A percentile compares a stretch with the other conserved stretches of the same genome.
These are phyloP conservation scores for Aspergillus brunneoviolaceus DNA, from an alignment of 2,329 filamentous ascomycete genomes.

Conservation along the genomic window DNA sequence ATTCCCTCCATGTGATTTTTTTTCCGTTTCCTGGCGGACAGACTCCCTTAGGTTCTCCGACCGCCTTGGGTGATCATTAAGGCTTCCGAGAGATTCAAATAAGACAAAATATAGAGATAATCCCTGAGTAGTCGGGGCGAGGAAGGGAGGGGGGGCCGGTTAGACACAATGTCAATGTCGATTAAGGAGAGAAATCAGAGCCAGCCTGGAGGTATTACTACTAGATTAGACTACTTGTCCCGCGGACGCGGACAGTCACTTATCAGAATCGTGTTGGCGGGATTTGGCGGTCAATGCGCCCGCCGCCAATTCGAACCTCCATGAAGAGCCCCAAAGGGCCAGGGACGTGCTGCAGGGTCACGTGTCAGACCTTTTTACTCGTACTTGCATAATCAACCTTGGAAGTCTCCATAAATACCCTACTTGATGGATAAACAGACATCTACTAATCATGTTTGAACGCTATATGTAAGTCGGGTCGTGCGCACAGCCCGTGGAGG, in stretches of 20 bases:
- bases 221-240: neutral
- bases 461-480: no score
- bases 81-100: neutral
- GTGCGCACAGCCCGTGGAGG: no score
- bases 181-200: neutral
- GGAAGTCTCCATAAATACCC: no score
- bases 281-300: slow-evolving; percentile 4
- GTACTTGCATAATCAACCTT: no score
- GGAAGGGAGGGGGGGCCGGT: no score
- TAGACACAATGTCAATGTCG: no score
- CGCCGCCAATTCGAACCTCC: neutral
- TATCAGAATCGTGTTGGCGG: neutral
- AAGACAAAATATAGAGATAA: neutral
- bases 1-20: slow-evolving; percentile 24
- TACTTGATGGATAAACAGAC: no score
- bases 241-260: neutral
- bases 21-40: neutral
- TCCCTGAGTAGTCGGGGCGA: no score
- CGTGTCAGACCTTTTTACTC: no score
- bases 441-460: no score
- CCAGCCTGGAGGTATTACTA: neutral
- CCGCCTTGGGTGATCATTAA: neutral
- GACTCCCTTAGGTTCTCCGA: neutral
- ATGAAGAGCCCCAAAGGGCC: neutral
- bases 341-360: neutral